Conservation (phyloP, 257 asterid species). For the Agastache rugosa region DNA sequence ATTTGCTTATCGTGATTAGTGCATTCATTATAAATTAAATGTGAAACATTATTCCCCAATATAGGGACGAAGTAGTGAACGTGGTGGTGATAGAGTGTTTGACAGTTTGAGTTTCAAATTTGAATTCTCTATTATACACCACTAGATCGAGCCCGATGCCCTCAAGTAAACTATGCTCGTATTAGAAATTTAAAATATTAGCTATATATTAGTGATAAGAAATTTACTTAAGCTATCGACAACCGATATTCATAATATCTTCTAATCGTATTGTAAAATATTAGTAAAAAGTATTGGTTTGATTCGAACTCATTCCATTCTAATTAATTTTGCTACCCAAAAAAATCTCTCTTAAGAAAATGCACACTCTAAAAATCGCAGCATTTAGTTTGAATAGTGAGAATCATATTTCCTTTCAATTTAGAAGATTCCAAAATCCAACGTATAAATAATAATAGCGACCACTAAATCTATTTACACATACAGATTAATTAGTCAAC, state of each 20-base stretch:
- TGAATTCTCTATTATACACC: not conserved
- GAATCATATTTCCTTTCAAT: constrained; percentile 5
- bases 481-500: not conserved
- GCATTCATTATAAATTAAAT: constrained; percentile 6
- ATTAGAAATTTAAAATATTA: no score
- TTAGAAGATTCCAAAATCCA: not conserved
- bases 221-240: no score
- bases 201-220: no score
- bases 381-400: not conserved
- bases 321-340: not conserved
- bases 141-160: no score
- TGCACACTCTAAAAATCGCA: not conserved
- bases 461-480: not conserved
- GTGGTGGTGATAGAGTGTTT: not conserved
- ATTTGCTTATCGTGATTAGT: not conserved
- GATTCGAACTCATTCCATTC: not conserved
- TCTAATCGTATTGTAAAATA: no score
- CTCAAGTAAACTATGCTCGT: no score
- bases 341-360: not conserved
- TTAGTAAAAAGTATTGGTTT: no score
- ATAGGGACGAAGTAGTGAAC: not conserved
- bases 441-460: not conserved
- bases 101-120: not conserved
- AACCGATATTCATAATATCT: no score
- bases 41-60: not conserved